Evolutionary conservation across 148 eudicot species (phyloP).

Genomic region (Suaeda aralocaspica): DNA sequence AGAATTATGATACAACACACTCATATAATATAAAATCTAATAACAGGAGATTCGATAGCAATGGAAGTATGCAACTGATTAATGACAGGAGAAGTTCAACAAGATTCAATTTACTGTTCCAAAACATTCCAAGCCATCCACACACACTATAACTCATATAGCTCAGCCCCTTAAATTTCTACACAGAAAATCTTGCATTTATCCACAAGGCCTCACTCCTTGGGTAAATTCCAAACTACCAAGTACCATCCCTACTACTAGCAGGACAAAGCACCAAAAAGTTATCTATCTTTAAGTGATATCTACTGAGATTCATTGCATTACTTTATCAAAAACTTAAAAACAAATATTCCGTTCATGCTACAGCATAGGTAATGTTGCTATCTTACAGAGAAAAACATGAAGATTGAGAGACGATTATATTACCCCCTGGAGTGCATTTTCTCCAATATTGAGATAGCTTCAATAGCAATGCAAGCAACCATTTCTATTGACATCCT

Average conservation of each 20-base stretch:
- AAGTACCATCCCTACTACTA: too few species aligned
- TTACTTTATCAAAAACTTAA: not conserved
- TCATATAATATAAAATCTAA: not conserved
- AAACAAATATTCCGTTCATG: not conserved
- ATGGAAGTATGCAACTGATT: not conserved
- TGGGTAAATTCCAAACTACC: too few species aligned
- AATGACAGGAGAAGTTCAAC: not conserved
- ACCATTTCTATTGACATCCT: conserved; percentile 97
- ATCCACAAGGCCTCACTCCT: too few species aligned
- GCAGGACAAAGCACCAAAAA: too few species aligned
- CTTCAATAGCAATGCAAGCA: conserved; percentile 92
- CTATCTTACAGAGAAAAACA: not conserved
- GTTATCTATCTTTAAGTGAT: not conserved
- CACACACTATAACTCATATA: not conserved
- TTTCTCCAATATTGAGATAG: conserved; percentile 86
- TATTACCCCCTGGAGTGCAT: conserved; percentile 84
- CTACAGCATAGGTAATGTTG: not conserved
- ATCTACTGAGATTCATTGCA: not conserved
- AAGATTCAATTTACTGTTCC: not conserved
- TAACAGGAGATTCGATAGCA: not conserved
- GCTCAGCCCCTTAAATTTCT: too few species aligned
- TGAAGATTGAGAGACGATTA: not conserved
- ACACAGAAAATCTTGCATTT: too few species aligned
- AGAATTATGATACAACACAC: not conserved
- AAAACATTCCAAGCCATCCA: not conserved